Evolutionary conservation across 495 filamentous ascomycete genomes (phyloP), one percentile per base, ranked within the genome.

Genomic region (Cairneyella variabilis): DNA sequence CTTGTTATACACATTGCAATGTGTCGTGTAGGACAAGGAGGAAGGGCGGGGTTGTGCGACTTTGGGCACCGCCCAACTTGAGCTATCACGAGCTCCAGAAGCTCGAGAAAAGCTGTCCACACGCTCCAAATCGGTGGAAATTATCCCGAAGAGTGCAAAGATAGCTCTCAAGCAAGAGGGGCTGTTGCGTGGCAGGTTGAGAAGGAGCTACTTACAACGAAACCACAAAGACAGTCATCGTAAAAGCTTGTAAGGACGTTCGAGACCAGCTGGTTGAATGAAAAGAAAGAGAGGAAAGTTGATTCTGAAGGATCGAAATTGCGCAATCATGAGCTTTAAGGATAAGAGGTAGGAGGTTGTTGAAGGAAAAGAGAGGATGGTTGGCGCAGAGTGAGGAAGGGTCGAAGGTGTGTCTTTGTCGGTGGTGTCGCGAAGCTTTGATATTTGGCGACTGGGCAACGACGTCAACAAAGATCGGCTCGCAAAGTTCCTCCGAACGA

Each of bases 221-320:
- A 58, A 80, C 86, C 52, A 92, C 80, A 63, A 91, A 90, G 68
- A 90, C 80, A 6, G 88, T 91, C 88, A 90, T 90, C 56, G 48
- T 82, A 75, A 63, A 16, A 56, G 51, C 48, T 47, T 51, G 17
- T 42, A n/a, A 18, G 30, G 23, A 17, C 22, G 50, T 30, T 54
- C 42, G 41, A 49, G 49, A 38, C 38, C 53, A 51, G 53, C 39
- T 57, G 32, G 39, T 34, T 25, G 39, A 40, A 49, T 39, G 25
- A 30, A 39, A 48, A 34, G 40, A 46, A 16, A 51, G 32, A 48
- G 44, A 48, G 20, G 30, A 18, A 34, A 43, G 23, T 14, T 32
- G 39, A 27, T 4, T 7, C 28, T 16, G 47, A 40, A 46, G 26
- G 5, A 36, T 30, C 10, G 32, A 48, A 63, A 59, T 56, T 52